These are phyloP conservation scores for Coniosporium tulheliwenetii DNA, from an alignment of 2,329 filamentous ascomycete species.

Conservation along the genomic window DNA sequence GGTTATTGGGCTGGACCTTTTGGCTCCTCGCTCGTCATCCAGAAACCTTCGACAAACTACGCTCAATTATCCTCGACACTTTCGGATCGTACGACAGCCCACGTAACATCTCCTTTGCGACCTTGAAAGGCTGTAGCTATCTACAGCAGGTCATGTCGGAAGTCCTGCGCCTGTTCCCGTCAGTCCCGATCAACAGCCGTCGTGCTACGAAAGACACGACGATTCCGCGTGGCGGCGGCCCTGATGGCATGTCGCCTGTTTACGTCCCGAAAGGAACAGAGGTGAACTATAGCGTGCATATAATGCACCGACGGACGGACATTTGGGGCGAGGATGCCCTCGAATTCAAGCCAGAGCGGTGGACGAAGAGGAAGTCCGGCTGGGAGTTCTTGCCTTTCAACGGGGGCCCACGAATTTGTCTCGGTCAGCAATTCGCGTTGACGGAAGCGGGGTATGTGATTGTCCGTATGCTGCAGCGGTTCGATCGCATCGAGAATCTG, in stretches of 20 bases:
- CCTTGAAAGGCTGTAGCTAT: not conserved
- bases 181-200: constrained; percentile 40
- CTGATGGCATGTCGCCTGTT: constrained; percentile 31
- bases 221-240: constrained; percentile 33
- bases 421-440: constrained; percentile 11
- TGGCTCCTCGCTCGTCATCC: constrained; percentile 15
- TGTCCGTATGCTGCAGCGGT: constrained; percentile 14
- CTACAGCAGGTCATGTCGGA: constrained; percentile 2
- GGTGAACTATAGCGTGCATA: constrained; percentile 27
- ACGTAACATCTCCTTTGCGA: not conserved
- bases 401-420: constrained; percentile 12
- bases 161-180: constrained; percentile 36
- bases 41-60: constrained; percentile 13
- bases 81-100: constrained; percentile 2
- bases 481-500: constrained; percentile 12
- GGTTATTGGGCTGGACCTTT: constrained; percentile 31
- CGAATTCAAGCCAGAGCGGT: constrained; percentile 19
- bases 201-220: constrained; percentile 31
- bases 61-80: constrained; percentile 7
- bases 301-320: constrained; percentile 34
- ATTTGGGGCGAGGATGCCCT: constrained; percentile 33
- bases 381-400: constrained; percentile 21
- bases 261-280: constrained; percentile 31
- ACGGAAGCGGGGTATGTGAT: constrained; percentile 16
- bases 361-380: constrained; percentile 5